Base-by-base conservation (phyloP, 176 grass and related monocot species). In the Melocanna baccifera region DNA sequence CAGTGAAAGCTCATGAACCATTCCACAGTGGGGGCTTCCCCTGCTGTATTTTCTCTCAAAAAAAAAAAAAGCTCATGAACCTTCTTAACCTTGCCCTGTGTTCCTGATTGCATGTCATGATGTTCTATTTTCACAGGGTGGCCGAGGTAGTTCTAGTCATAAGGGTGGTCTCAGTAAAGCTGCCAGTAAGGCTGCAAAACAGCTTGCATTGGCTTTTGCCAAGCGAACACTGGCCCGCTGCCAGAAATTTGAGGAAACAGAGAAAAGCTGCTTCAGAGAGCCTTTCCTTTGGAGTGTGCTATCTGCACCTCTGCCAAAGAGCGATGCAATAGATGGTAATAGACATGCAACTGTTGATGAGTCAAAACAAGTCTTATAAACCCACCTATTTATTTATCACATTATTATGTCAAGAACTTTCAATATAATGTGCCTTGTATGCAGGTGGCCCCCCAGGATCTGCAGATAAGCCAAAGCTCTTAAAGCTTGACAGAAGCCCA, bases 81-180 rank as follows among this genome's bases (percentile, higher is more conserved):
- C 25, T 86, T 67, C 59, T 65, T 20, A 69, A 37, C 58, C 71
- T 79, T 57, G 75, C 67, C 74, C 45, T 64, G 45, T n/a, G 77
- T 14, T 30, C 20, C 45, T 56, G 11, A 57, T 69, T 73, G 26
- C 55, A 62, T 53, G 65, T 16, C 75, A 58, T 62, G 45, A 77
- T 67, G 58, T 67, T 23, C 56, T 77, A 42, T 72, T 69, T 89
- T 63, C 69, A 83, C 81, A 95, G 90, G 88, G 87, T 73, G 92
- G 90, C 59, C 83, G 90, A 50, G 90, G 93, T 80, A 83, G 88
- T 92, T 94, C 92, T 46, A 91, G 84, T 67, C 85, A 95, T 26
- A 95, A 95, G 85, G 86, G 88, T 76, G 81, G 92, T 50, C 67
- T 68, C 72, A 90, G 84, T 72, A 91, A 79, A 85, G 71, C 80